A percentile compares a stretch with the other conserved stretches of the same genome.
Evolutionary conservation across 805 yeast species (phyloP).

Genomic region (Isabelozyma gotoi): DNA sequence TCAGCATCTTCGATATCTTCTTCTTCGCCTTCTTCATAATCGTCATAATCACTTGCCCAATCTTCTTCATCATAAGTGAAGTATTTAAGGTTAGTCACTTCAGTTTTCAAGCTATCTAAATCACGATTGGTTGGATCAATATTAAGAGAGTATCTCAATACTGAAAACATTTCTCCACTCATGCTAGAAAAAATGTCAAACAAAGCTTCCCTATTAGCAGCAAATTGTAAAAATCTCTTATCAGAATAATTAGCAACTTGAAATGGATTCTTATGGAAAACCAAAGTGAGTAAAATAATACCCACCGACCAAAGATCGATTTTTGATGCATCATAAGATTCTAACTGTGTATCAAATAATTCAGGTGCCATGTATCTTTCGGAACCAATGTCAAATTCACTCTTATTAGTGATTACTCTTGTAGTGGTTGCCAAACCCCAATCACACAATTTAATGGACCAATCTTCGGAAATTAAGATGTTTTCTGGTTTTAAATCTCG

Average conservation of each 20-base stretch:
- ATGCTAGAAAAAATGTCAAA: conserved; percentile 90
- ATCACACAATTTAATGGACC: conserved; percentile 58
- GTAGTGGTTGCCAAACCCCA: conserved; percentile 59
- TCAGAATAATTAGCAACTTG: conserved; percentile 77
- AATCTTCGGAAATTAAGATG: conserved; percentile 51
- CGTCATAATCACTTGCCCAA: conserved; percentile 51
- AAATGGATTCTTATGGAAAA: conserved; percentile 89
- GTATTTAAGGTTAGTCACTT: conserved; percentile 57
- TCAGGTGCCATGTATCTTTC: conserved; percentile 97
- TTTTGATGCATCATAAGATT: conserved; percentile 72
- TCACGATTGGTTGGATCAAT: conserved; percentile 87
- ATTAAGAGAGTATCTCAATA: conserved; percentile 71
- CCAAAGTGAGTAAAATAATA: conserved; percentile 73
- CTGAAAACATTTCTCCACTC: conserved; percentile 85
- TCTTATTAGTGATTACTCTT: conserved; percentile 52
- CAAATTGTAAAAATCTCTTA: conserved; percentile 81
- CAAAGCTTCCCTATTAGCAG: conserved; percentile 81
- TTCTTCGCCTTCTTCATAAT: conserved; percentile 24
- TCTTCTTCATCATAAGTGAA: conserved; percentile 79
- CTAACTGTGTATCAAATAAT: conserved; percentile 60
- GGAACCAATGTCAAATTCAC: conserved; percentile 76
- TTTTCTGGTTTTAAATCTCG: conserved; percentile 61
- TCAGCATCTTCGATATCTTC: conserved; percentile 18
- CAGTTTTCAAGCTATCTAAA: conserved; percentile 56
- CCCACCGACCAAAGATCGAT: conserved; percentile 92